These are phyloP conservation scores for Gracilaria gracilis DNA, from an alignment of 23 red algal genomes.

Conservation along the genomic window DNA sequence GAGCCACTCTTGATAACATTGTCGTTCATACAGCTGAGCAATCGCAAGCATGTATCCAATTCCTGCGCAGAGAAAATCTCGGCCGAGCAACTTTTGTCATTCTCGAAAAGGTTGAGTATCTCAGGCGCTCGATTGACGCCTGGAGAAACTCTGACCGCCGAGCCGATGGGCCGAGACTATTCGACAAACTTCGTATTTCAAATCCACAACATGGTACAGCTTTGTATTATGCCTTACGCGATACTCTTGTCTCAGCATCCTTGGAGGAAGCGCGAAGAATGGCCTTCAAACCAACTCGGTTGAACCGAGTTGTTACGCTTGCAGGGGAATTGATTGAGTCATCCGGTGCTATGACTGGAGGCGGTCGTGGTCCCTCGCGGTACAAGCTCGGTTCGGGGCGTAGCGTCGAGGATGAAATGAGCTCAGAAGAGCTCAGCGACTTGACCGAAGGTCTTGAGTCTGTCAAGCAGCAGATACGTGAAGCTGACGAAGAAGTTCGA, in stretches of 20 bases:
- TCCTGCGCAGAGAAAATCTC: constrained; percentile 75
- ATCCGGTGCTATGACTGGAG: constrained; percentile 94
- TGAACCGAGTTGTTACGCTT: constrained; percentile 91
- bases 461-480: constrained; percentile 5
- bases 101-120: constrained; percentile 90
- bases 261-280: constrained; percentile 89
- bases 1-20: constrained; percentile 81
- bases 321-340: constrained; percentile 95
- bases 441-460: constrained; percentile 32
- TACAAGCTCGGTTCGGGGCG: constrained; percentile 58
- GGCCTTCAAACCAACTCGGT: constrained; percentile 91
- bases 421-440: constrained; percentile 5
- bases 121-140: constrained; percentile 61
- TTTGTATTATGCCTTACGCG: constrained; percentile 88
- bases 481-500: neutral
- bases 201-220: constrained; percentile 59
- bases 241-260: constrained; percentile 88
- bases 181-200: constrained; percentile 74
- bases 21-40: constrained; percentile 86
- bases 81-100: constrained; percentile 96
- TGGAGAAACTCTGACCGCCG: constrained; percentile 41
- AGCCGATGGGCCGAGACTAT: constrained; percentile 65
- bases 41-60: constrained; percentile 93
- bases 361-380: constrained; percentile 72
- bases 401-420: constrained; percentile 29